phyloP scores from a whole-genome alignment of 768 basidiomycete species.

The Suillus fuscotomentosus region DNA sequence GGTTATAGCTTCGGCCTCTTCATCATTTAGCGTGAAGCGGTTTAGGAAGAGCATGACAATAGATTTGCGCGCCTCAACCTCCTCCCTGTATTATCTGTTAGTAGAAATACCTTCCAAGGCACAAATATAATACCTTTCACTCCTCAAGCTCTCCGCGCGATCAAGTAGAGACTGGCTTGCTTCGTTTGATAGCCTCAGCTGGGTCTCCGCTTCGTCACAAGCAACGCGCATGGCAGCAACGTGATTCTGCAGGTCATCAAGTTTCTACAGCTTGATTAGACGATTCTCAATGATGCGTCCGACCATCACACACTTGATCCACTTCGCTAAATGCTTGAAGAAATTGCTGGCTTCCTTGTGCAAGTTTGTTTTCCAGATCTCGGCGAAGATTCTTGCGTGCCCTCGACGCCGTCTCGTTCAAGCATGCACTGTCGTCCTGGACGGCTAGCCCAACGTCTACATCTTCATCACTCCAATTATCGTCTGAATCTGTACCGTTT shows the following conservation, averaged over 20 bases:
- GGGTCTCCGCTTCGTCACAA: constrained; percentile 82
- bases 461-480: constrained; percentile 25
- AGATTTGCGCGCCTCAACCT: constrained; percentile 66
- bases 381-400: constrained; percentile 79
- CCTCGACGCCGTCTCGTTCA: constrained; percentile 65
- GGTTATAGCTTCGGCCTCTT: constrained; percentile 70
- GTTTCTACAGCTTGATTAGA: constrained; percentile 55
- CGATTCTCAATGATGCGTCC: constrained; percentile 3
- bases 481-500: constrained; percentile 35
- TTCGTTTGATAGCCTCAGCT: constrained; percentile 71
- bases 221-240: constrained; percentile 75
- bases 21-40: constrained; percentile 79
- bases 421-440: constrained; percentile 27
- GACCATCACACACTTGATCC: constrained; percentile 67
- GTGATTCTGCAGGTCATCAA: constrained; percentile 75
- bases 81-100: constrained; percentile 44
- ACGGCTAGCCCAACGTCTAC: constrained; percentile 9
- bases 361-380: constrained; percentile 83
- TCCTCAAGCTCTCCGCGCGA: constrained; percentile 71
- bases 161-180: constrained; percentile 80
- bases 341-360: constrained; percentile 81
- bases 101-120: background rate
- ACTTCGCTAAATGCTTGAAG: constrained; percentile 84
- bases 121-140: constrained; percentile 56
- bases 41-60: constrained; percentile 79